phyloP scores from a whole-genome alignment of 2,329 filamentous ascomycete species.

The Aspergillus hiratsukae region DNA sequence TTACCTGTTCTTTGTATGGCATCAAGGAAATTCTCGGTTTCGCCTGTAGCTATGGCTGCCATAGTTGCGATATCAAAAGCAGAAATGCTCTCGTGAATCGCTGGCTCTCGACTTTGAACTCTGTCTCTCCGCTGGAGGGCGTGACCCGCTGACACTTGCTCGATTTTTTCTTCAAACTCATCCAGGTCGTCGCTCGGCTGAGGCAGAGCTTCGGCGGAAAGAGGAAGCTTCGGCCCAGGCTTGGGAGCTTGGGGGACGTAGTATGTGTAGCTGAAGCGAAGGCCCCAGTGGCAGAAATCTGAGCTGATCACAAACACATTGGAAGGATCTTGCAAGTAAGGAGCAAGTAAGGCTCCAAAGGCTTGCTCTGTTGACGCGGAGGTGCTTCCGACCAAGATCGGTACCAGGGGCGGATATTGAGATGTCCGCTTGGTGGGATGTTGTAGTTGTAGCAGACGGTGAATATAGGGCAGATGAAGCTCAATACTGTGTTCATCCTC shows the following conservation, averaged over 20 bases:
- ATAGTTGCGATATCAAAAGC: conserved; percentile 77
- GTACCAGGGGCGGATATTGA: conserved; percentile 70
- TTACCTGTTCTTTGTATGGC: conserved; percentile 72
- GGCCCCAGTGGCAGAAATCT: conserved; percentile 96
- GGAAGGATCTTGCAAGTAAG: conserved; percentile 67
- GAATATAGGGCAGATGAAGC: conserved; percentile 94
- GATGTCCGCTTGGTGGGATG: conserved; percentile 46
- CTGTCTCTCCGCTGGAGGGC: conserved; percentile 28
- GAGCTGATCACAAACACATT: conserved; percentile 87
- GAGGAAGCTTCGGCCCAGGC: conserved; percentile 32
- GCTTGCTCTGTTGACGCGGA: conserved; percentile 60
- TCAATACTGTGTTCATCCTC: conserved; percentile 88
- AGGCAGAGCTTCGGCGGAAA: conserved; percentile 41
- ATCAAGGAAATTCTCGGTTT: conserved; percentile 64
- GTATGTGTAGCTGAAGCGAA: conserved; percentile 75
- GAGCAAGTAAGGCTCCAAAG: conserved; percentile 67
- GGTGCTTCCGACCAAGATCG: conserved; percentile 80
- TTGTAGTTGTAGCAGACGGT: conserved; percentile 63
- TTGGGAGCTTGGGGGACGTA: conserved; percentile 56
- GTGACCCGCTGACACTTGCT: conserved; percentile 26
- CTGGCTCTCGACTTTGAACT: conserved; percentile 34
- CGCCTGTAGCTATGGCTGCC: conserved; percentile 74
- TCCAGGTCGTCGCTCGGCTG: conserved; percentile 28
- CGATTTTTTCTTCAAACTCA: conserved; percentile 24
- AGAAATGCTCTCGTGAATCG: conserved; percentile 81